Percentiles rank a stretch among this genome's conserved stretches.
Evolutionary conservation across 768 basidiomycete genomes (phyloP).

Genomic region (Astraeus odoratus): DNA sequence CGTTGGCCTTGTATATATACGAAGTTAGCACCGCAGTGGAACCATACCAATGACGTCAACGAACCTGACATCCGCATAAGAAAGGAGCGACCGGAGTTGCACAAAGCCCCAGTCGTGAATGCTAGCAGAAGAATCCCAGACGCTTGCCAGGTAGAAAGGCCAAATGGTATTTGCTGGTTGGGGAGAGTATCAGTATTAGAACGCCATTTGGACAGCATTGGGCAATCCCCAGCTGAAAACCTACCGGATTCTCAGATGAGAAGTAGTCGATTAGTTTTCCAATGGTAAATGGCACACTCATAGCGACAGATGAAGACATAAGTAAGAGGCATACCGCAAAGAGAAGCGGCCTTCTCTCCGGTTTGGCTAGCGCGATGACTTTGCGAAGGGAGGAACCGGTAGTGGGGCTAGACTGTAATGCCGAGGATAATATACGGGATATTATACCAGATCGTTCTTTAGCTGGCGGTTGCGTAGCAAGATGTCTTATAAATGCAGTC

Average conservation of each 20-base stretch:
- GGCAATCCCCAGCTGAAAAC: slow-evolving; percentile 6
- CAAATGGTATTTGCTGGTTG: slow-evolving; percentile 67
- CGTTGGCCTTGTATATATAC: slow-evolving; percentile 52
- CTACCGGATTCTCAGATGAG: slow-evolving; percentile 60
- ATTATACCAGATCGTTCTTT: slow-evolving; percentile 11
- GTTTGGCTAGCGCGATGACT: slow-evolving; percentile 70
- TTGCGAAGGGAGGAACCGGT: slow-evolving; percentile 63
- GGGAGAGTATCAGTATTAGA: background rate
- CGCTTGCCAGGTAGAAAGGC: slow-evolving; percentile 73
- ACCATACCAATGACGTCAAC: slow-evolving; percentile 9
- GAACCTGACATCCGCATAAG: slow-evolving; percentile 81
- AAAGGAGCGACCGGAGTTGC: slow-evolving; percentile 78
- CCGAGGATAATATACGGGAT: slow-evolving; percentile 23
- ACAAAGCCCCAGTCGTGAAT: slow-evolving; percentile 82
- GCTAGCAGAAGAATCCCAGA: slow-evolving; percentile 63
- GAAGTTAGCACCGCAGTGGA: background rate
- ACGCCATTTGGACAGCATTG: slow-evolving; percentile 19
- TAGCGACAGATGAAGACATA: slow-evolving; percentile 84
- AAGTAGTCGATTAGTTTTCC: slow-evolving; percentile 95
- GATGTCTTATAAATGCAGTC: slow-evolving; percentile 4
- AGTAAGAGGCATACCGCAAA: slow-evolving; percentile 75
- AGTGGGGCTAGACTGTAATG: slow-evolving; percentile 31
- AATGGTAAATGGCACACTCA: slow-evolving; percentile 90
- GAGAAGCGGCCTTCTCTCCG: slow-evolving; percentile 71
- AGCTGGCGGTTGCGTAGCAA: slow-evolving; percentile 6